A percentile compares a stretch with the other conserved stretches of the same genome.
These are phyloP conservation scores for Colletotrichum endophyticum DNA, from an alignment of 2,329 filamentous ascomycete genomes.

Conservation along the genomic window DNA sequence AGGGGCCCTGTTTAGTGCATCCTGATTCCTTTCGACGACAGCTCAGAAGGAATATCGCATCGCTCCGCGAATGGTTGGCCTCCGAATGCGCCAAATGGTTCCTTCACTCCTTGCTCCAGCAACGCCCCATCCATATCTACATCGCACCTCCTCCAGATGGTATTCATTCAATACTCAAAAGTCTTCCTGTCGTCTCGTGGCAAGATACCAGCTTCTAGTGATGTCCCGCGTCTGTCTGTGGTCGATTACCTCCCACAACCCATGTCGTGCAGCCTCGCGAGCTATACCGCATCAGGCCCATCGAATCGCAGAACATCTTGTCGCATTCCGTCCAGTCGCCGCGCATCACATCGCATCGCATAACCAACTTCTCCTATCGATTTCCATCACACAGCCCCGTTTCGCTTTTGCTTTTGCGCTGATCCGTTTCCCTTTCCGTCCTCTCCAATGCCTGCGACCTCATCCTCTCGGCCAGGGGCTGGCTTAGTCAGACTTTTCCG, in stretches of 20 bases:
- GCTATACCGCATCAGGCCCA: background rate
- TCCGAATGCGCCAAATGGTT: background rate
- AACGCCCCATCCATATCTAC: background rate
- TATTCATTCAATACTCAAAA: background rate
- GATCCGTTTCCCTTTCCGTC: background rate
- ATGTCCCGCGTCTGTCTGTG: background rate
- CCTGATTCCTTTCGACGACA: background rate
- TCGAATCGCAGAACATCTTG: background rate
- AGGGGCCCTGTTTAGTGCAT: background rate
- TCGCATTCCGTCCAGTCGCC: background rate
- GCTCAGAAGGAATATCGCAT: background rate
- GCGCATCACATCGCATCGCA: background rate
- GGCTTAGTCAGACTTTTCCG: no score
- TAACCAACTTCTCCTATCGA: background rate
- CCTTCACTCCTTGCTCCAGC: background rate
- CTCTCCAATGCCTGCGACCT: background rate
- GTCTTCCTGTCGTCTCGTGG: background rate
- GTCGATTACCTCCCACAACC: background rate
- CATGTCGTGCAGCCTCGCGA: background rate
- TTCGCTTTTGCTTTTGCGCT: background rate
- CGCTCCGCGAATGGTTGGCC: background rate
- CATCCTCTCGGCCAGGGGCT: no score
- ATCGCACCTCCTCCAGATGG: background rate
- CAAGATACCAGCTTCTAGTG: background rate
- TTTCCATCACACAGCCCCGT: background rate